Conservation (phyloP, 2,329 filamentous ascomycete species). For the Scedosporium aurantiacum region DNA sequence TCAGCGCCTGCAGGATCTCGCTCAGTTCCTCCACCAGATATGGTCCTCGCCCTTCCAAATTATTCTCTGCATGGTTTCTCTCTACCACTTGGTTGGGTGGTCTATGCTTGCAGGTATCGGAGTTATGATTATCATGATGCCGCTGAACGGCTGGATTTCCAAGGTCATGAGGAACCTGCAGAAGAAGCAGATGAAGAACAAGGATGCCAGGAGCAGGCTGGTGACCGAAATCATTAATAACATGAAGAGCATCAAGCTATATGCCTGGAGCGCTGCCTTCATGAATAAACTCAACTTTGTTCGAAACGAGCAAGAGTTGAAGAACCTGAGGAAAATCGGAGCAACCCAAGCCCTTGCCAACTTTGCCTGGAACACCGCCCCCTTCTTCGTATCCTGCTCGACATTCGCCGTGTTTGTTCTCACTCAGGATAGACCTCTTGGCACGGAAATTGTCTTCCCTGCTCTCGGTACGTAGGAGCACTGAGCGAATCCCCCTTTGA, state of each 20-base stretch:
- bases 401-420: slow-evolving; percentile 93
- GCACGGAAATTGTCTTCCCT: slow-evolving; percentile 92
- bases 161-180: slow-evolving; percentile 89
- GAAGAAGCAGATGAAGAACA: slow-evolving; percentile 98
- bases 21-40: slow-evolving; percentile 88
- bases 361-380: slow-evolving; percentile 96
- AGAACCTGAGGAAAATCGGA: slow-evolving; percentile 91
- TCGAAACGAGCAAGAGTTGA: slow-evolving; percentile 88
- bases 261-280: slow-evolving; percentile 93
- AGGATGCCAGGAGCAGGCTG: slow-evolving; percentile 81
- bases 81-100: slow-evolving; percentile 88
- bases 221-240: slow-evolving; percentile 98
- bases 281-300: slow-evolving; percentile 96
- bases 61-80: slow-evolving; percentile 82
- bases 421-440: slow-evolving; percentile 68
- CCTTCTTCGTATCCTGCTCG: slow-evolving; percentile 92
- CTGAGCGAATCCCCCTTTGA: neutral
- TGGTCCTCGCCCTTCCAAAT: slow-evolving; percentile 99
- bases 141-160: slow-evolving; percentile 85
- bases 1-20: slow-evolving; percentile 85
- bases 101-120: slow-evolving; percentile 94
- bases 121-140: slow-evolving; percentile 96
- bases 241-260: slow-evolving; percentile 99
- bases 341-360: slow-evolving; percentile 89
- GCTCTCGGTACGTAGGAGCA: slow-evolving; percentile 36